These are phyloP conservation scores for Colletotrichum tamarilloi DNA, from an alignment of 2,329 filamentous ascomycete genomes.

Conservation along the genomic window DNA sequence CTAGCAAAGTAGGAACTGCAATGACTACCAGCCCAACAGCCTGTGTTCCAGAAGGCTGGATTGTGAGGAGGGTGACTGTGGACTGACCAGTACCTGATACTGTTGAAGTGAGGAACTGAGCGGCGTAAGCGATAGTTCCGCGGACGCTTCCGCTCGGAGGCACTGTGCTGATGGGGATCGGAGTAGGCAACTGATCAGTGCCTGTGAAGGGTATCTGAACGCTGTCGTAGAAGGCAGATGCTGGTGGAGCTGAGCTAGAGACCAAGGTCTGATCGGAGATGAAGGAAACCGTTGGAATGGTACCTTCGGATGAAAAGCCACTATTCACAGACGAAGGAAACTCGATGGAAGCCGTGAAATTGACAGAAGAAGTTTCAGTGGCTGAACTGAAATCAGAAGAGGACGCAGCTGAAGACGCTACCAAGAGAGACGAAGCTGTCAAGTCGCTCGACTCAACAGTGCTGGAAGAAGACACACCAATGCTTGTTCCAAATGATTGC, in stretches of 20 bases:
- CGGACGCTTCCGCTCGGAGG: not conserved
- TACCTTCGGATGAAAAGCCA: not conserved
- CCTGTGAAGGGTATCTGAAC: not conserved
- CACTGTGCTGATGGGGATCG: constrained; percentile 2
- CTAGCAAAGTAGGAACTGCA: not conserved
- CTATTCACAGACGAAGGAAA: not conserved
- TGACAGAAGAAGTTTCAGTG: not conserved
- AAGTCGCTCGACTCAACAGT: not conserved
- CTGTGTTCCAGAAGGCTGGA: constrained; percentile 2
- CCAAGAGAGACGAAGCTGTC: not conserved
- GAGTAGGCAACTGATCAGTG: not conserved
- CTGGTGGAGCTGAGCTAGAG: not conserved
- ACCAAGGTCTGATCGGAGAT: not conserved
- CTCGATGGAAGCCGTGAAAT: not conserved
- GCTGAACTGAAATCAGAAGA: not conserved
- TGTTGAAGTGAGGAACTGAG: not conserved
- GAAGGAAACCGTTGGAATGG: no score
- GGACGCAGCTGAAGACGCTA: not conserved
- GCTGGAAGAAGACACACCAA: no score
- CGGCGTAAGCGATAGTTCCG: not conserved
- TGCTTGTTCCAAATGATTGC: not conserved
- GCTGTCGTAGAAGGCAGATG: not conserved
- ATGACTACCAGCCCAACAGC: constrained; percentile 2
- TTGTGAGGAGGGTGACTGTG: not conserved
- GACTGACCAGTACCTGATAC: not conserved